Percentiles rank a stretch among this genome's conserved stretches.
Evolutionary conservation across 208 protist genomes (phyloP).

Genomic region (Leishmania major): DNA sequence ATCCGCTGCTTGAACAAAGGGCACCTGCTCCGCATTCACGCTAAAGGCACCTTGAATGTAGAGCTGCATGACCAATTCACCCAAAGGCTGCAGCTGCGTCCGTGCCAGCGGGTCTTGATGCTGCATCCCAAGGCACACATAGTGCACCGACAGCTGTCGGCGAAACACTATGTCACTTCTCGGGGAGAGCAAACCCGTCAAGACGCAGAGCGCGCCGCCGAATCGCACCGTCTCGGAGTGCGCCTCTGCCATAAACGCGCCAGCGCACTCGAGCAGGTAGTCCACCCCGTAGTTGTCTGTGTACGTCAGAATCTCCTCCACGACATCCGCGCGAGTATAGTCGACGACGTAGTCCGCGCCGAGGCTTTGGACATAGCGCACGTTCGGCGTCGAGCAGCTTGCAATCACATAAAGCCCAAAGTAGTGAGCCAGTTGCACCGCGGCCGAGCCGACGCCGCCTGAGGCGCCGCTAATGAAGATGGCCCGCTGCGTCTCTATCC

Average conservation of each 20-base stretch:
- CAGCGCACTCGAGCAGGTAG: conserved; percentile 73
- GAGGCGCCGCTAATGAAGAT: conserved; percentile 84
- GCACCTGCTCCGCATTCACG: conserved; percentile 56
- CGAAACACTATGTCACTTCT: conserved; percentile 50
- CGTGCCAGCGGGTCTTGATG: conserved; percentile 39
- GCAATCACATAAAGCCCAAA: conserved; percentile 71
- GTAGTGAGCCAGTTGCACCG: conserved; percentile 81
- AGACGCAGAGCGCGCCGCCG: conserved; percentile 67
- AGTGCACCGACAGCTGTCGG: conserved; percentile 65
- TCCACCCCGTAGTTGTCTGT: conserved; percentile 81
- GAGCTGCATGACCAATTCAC: conserved; percentile 41
- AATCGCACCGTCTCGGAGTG: conserved; percentile 62
- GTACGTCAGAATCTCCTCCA: conserved; percentile 46
- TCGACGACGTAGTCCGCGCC: conserved; percentile 79
- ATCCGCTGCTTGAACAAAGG: conserved; percentile 38
- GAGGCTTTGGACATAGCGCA: conserved; percentile 54
- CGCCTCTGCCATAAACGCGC: conserved; percentile 35
- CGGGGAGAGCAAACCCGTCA: conserved; percentile 41
- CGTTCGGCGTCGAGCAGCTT: conserved; percentile 58
- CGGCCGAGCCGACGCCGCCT: conserved; percentile 72
- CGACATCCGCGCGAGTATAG: conserved; percentile 57
- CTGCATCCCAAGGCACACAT: conserved; percentile 57
- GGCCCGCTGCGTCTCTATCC: conserved; percentile 49
- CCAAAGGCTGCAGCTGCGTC: conserved; percentile 42
- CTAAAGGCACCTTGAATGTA: conserved; percentile 59